These are phyloP conservation scores for Corynascus novoguineensis DNA, from an alignment of 495 filamentous ascomycete genomes.

Conservation along the genomic window DNA sequence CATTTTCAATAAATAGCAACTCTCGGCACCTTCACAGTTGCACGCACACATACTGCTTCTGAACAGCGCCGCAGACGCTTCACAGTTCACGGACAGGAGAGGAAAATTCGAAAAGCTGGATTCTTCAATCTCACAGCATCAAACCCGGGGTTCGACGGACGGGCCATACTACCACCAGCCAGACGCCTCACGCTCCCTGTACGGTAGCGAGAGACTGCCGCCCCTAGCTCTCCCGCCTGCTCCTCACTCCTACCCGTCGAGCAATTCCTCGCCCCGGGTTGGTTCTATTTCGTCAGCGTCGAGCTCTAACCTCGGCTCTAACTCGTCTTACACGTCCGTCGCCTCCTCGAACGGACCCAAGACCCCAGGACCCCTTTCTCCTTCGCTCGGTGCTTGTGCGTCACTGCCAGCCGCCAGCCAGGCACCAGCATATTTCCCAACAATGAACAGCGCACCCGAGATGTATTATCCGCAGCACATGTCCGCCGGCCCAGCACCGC, in stretches of 20 bases:
- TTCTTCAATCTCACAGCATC: constrained; percentile 88
- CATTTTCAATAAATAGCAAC: too few relatives aligned
- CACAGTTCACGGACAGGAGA: constrained; percentile 13
- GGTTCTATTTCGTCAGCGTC: constrained; percentile 57
- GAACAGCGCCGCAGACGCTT: not conserved
- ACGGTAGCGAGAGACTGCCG: constrained; percentile 69
- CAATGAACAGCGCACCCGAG: constrained; percentile 79
- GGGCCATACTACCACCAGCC: constrained; percentile 70
- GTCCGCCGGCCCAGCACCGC: constrained; percentile 73
- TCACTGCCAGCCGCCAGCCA: constrained; percentile 39
- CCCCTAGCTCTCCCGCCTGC: constrained; percentile 66
- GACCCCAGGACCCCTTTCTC: constrained; percentile 45
- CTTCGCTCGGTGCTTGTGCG: constrained; percentile 39
- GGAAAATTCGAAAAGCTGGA: constrained; percentile 90
- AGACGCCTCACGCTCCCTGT: constrained; percentile 61
- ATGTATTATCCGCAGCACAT: constrained; percentile 81
- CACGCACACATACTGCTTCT: not conserved
- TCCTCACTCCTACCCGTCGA: constrained; percentile 56
- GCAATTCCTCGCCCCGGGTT: constrained; percentile 64
- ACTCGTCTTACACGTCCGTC: constrained; percentile 50
- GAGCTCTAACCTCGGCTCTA: constrained; percentile 48
- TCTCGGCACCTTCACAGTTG: too few relatives aligned
- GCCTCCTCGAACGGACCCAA: constrained; percentile 54
- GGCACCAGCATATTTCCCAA: constrained; percentile 54
- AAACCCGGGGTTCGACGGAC: constrained; percentile 81